Percentiles rank a stretch among this genome's conserved stretches.
Evolutionary conservation across 2,329 filamentous ascomycete genomes (phyloP).

Genomic region (Fusarium gaditjirri): DNA sequence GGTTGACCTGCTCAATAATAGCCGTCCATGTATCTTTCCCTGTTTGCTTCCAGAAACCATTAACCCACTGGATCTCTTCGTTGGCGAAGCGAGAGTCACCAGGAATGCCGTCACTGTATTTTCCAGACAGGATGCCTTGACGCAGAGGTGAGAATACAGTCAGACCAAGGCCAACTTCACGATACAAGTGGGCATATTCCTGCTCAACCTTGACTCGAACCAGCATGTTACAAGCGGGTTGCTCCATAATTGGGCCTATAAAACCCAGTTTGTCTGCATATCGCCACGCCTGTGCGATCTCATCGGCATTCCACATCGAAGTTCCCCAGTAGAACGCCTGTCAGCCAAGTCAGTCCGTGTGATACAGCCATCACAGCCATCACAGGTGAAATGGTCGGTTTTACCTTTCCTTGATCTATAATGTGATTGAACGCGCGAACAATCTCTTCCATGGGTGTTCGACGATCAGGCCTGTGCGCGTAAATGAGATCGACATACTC

Average conservation of each 20-base stretch:
- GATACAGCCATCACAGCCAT: not conserved
- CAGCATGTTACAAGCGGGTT: slow-evolving; percentile 74
- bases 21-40: slow-evolving; percentile 64
- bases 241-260: slow-evolving; percentile 73
- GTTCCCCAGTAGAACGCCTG: slow-evolving; percentile 79
- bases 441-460: slow-evolving; percentile 76
- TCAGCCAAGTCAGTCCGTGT: not conserved
- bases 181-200: slow-evolving; percentile 70
- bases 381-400: not conserved
- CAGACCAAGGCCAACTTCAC: slow-evolving; percentile 68
- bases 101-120: slow-evolving; percentile 73
- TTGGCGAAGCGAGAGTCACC: slow-evolving; percentile 67
- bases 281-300: slow-evolving; percentile 71
- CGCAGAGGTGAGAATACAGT: slow-evolving; percentile 71
- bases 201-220: slow-evolving; percentile 70
- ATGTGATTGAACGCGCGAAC: slow-evolving; percentile 77
- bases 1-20: slow-evolving; percentile 68
- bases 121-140: slow-evolving; percentile 70
- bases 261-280: slow-evolving; percentile 69
- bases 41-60: slow-evolving; percentile 62
- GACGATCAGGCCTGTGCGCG: slow-evolving; percentile 73
- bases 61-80: slow-evolving; percentile 66
- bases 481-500: slow-evolving; percentile 76
- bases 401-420: slow-evolving; percentile 66
- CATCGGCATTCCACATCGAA: slow-evolving; percentile 73